Evolutionary conservation across 1,139 yeast species (phyloP).

Genomic region (Taphrina communis): DNA sequence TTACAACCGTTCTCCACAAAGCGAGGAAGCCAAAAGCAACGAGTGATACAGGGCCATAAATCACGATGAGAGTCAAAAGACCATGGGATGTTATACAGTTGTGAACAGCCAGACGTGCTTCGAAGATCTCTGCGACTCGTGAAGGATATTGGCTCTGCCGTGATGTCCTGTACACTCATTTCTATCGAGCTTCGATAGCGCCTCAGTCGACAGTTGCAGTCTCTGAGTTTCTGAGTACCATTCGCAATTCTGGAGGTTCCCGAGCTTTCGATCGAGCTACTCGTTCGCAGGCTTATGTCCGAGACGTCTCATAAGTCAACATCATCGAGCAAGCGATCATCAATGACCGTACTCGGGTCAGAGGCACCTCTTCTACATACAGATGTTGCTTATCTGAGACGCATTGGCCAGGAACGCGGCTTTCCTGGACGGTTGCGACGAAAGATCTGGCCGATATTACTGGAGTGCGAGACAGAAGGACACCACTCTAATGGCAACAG

Average conservation of each 20-base stretch:
- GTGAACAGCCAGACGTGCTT: neutral
- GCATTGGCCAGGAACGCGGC: slow-evolving; percentile 16
- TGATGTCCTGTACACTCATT: no score
- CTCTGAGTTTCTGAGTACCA: no score
- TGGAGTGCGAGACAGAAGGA: slow-evolving; percentile 2
- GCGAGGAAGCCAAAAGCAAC: neutral
- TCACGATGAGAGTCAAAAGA: no score
- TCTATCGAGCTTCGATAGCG: no score
- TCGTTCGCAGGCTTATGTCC: slow-evolving; percentile 27
- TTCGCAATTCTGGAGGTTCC: slow-evolving; percentile 5
- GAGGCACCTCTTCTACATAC: neutral
- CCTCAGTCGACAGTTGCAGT: no score
- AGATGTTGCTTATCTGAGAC: slow-evolving; percentile 19
- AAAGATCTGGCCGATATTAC: slow-evolving; percentile 22
- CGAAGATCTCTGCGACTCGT: no score
- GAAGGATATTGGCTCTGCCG: no score
- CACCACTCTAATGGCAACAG: neutral
- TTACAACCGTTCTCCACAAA: neutral
- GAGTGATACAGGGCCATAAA: neutral
- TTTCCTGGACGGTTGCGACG: slow-evolving; percentile 16
- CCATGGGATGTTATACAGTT: no score
- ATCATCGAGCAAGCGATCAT: neutral
- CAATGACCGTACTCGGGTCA: neutral
- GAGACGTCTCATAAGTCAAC: neutral
- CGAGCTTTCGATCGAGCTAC: slow-evolving; percentile 29